These are phyloP conservation scores for Fusarium sp. DNA, from an alignment of 2,329 filamentous ascomycete genomes.

Conservation along the genomic window DNA sequence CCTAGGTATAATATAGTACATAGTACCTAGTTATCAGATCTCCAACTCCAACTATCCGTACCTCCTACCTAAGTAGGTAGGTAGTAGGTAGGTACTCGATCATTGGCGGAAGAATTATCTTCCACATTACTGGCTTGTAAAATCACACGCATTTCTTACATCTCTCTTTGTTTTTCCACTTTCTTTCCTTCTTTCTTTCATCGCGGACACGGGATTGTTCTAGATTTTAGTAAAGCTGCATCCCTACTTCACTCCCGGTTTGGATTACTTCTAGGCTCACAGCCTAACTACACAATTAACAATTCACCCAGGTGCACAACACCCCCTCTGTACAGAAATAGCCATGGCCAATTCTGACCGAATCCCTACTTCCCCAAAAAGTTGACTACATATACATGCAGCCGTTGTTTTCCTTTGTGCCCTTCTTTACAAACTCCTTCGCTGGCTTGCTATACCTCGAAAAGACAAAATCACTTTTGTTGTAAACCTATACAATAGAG, in stretches of 20 bases:
- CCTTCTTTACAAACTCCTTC: conserved; percentile 36
- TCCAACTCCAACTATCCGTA: conserved; percentile 13
- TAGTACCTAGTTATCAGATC: conserved; percentile 6
- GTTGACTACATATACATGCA: background rate
- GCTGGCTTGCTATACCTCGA: conserved; percentile 8
- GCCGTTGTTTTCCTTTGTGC: conserved; percentile 6
- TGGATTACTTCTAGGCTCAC: background rate
- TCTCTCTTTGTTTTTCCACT: background rate
- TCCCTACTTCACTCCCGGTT: background rate
- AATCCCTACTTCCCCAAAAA: background rate
- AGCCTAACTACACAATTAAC: background rate
- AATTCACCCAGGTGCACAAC: background rate
- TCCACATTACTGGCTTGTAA: background rate
- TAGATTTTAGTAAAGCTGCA: background rate
- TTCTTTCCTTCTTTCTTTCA: conserved; percentile 44
- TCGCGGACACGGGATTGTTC: conserved; percentile 50
- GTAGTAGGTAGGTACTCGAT: background rate
- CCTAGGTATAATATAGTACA: no score
- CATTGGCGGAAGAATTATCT: conserved; percentile 10
- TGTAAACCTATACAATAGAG: background rate
- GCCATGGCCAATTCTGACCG: background rate
- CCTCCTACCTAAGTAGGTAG: no score
- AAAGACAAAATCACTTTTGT: conserved; percentile 20
- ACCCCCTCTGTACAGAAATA: background rate
- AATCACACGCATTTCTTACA: conserved; percentile 25